Percentiles rank a stretch among this genome's conserved stretches.
phyloP scores from a whole-genome alignment of 2,329 filamentous ascomycete species.

The Nemania sp. region DNA sequence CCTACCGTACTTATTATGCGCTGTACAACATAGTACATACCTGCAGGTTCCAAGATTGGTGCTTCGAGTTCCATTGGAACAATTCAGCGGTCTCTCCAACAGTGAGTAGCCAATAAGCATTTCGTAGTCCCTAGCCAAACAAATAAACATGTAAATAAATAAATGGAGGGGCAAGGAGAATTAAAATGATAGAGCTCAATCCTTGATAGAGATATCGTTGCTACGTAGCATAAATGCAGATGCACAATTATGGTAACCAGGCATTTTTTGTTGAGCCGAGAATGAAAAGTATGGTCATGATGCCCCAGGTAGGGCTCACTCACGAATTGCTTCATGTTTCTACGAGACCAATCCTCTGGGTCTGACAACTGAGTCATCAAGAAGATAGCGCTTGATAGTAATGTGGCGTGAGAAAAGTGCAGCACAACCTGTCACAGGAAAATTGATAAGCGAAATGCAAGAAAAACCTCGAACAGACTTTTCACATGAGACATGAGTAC shows the following conservation, averaged over 20 bases:
- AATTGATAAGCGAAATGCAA: no score
- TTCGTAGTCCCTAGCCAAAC: neutral
- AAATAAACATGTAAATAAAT: neutral
- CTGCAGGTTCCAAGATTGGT: no score
- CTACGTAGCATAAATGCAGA: no score
- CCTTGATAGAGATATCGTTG: neutral
- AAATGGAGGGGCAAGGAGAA: neutral
- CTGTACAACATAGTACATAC: constrained; percentile 23
- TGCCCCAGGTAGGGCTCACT: constrained; percentile 47
- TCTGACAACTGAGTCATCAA: constrained; percentile 48
- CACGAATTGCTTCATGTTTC: constrained; percentile 13
- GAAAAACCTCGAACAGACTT: no score
- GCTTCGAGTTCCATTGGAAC: constrained; percentile 3
- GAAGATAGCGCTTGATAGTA: constrained; percentile 25
- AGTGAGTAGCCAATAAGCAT: constrained; percentile 2
- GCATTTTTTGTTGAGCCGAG: no score
- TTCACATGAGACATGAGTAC: no score
- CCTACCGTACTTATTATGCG: constrained; percentile 14
- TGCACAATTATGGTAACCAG: no score
- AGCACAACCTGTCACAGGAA: no score
- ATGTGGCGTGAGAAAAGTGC: no score
- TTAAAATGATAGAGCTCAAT: no score
- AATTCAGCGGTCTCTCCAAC: constrained; percentile 8
- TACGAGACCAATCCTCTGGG: constrained; percentile 48
- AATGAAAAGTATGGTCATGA: no score